Evolutionary conservation across 2,329 filamentous ascomycete species (phyloP), one percentile per base, ranked within the genome.

Genomic region (Fusarium siculi): DNA sequence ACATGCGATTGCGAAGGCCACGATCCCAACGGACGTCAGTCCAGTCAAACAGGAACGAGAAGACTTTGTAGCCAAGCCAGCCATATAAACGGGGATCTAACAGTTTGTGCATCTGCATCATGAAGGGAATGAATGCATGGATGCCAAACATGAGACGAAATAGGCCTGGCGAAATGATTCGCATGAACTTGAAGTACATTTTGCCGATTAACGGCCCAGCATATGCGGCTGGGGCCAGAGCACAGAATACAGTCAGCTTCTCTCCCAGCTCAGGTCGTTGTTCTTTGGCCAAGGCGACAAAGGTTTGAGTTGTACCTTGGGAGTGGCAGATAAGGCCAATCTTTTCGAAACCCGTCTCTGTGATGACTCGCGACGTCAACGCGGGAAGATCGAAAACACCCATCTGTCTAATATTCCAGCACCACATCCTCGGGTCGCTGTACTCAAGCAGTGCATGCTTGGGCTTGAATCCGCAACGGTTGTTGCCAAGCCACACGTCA

Each of bases 401-500:
- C 93, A 98, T 97, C 78, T 97, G 94, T 0, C 93, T 90, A 62
- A 98, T 97, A 74, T 97, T 97, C 96, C 96, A 98, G 44, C 92
- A 91, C 96, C 96, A 98, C 93, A 98, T 97, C 36, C 95, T 89
- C 4, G 96, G 95, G 78, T 98, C 96, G 7, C 85, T 84, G 73
- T 93, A 91, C 5, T 89, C 83, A 43, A 98, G 87, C 28, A 91
- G 82, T 5, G 87, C 88, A 79, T 98, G 96, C 72, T 91, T 89
- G 1, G 96, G 95, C 1, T 88, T 85, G 81, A 96, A 94, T 3
- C 95, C 95, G 79, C 95, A 97, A 25, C 96, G 89, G 79, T 97
- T 98, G 83, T 97, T 97, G 9, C 96, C 96, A 21, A 98, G 87
- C 95, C 95, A 98, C 43, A 98, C 94, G 80, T 98, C 96, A 81